phyloP scores from a whole-genome alignment of 805 yeast species.

The Yamadazyma akitaensis region DNA sequence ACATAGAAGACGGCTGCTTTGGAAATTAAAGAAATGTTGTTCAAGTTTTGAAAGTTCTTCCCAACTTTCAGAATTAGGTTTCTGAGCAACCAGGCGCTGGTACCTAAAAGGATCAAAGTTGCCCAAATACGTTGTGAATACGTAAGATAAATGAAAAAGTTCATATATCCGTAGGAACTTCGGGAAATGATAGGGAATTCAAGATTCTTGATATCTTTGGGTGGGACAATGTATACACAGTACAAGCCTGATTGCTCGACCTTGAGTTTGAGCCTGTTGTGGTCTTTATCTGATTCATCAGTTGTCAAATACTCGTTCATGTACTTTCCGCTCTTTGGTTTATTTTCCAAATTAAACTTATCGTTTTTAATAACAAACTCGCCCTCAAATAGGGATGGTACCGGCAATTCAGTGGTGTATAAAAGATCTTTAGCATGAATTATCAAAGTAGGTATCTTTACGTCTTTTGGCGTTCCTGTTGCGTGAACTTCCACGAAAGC shows the following conservation, averaged over 20 bases:
- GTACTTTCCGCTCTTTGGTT: neutral
- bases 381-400: slow-evolving; percentile 11
- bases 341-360: slow-evolving; percentile 6
- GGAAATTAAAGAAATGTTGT: slow-evolving; percentile 26
- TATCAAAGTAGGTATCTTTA: slow-evolving; percentile 22
- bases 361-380: slow-evolving; percentile 4
- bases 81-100: slow-evolving; percentile 21
- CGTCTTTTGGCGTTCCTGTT: slow-evolving; percentile 1
- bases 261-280: slow-evolving; percentile 8
- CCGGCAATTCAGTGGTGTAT: slow-evolving; percentile 20
- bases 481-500: slow-evolving; percentile 4
- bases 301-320: slow-evolving; percentile 3
- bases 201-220: slow-evolving; percentile 8
- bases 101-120: slow-evolving; percentile 14
- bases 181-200: slow-evolving; percentile 20
- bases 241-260: slow-evolving; percentile 25
- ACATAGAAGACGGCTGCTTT: slow-evolving; percentile 25
- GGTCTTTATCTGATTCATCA: slow-evolving; percentile 2
- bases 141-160: slow-evolving; percentile 14
- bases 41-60: slow-evolving; percentile 24
- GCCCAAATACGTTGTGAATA: slow-evolving; percentile 17
- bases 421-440: slow-evolving; percentile 22
- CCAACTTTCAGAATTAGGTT: slow-evolving; percentile 25
- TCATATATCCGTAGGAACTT: slow-evolving; percentile 25
- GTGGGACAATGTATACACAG: slow-evolving; percentile 30